phyloP scores from a whole-genome alignment of 306 rosid genomes.

The Cucurbita ficifolia region DNA sequence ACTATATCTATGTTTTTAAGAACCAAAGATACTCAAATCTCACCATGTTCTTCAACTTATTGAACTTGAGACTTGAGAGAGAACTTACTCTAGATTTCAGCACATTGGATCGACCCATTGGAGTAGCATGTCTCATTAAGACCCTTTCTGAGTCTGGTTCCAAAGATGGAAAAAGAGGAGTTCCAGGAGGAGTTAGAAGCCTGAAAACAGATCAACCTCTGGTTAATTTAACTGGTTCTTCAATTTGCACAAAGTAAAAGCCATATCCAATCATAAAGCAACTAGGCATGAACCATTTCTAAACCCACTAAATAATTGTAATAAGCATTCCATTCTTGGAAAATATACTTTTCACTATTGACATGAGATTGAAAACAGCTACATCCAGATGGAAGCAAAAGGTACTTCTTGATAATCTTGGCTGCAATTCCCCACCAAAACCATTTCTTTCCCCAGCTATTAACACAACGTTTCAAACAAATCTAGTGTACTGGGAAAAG shows the following conservation, averaged over 20 bases:
- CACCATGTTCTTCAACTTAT: neutral
- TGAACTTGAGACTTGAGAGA: neutral
- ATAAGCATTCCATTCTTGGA: neutral
- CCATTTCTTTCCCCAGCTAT: neutral
- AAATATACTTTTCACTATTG: neutral
- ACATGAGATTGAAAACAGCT: neutral
- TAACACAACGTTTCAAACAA: neutral
- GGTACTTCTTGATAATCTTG: neutral
- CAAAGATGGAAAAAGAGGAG: constrained; percentile 96
- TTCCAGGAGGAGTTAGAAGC: constrained; percentile 95
- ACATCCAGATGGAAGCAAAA: neutral
- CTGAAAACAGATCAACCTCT: constrained; percentile 26
- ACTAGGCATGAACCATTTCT: neutral
- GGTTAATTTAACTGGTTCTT: constrained; percentile 2
- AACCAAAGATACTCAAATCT: neutral
- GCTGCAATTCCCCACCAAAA: neutral
- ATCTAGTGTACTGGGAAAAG: neutral
- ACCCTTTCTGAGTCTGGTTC: constrained; percentile 74
- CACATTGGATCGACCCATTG: constrained; percentile 51
- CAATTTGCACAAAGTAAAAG: neutral
- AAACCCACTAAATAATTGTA: neutral
- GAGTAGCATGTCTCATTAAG: constrained; percentile 60
- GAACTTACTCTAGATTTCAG: constrained; percentile 78
- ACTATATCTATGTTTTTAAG: neutral
- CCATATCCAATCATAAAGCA: neutral